A percentile compares a stretch with the other conserved stretches of the same genome.
Evolutionary conservation across 495 filamentous ascomycete species (phyloP).

Genomic region (Astrocystis sublimbata): DNA sequence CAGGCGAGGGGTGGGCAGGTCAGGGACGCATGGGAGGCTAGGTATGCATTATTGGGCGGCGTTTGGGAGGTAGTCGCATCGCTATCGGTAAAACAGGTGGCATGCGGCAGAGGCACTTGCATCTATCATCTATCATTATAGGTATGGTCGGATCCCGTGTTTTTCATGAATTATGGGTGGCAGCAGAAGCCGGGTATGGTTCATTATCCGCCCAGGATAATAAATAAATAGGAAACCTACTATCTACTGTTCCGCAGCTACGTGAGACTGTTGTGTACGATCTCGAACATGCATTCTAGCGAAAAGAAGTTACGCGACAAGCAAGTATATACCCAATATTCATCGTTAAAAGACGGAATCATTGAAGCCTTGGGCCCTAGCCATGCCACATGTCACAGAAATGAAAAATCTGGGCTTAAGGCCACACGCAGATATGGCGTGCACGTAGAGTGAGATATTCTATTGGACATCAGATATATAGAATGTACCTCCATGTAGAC

Average conservation of each 20-base stretch:
- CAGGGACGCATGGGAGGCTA: neutral
- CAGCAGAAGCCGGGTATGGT: no score
- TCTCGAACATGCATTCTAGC: neutral
- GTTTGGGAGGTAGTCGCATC: slow-evolving; percentile 6
- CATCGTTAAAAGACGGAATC: no score
- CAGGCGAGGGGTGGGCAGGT: no score
- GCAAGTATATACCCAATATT: neutral
- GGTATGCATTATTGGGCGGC: slow-evolving; percentile 16
- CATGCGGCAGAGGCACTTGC: slow-evolving; percentile 1
- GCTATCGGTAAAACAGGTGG: slow-evolving; percentile 8
- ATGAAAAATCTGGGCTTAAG: no score
- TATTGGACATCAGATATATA: neutral
- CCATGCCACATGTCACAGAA: no score
- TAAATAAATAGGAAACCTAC: neutral
- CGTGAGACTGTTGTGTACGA: slow-evolving; percentile 16
- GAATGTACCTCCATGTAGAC: no score
- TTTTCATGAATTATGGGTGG: no score
- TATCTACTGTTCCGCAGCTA: neutral
- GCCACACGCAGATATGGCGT: no score
- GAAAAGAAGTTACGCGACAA: neutral
- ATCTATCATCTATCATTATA: neutral
- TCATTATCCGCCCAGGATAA: no score
- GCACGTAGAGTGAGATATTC: neutral
- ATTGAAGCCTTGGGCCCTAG: no score
- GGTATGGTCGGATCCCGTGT: neutral